These are phyloP conservation scores for Suillus hirtellus DNA, from an alignment of 768 basidiomycete genomes.

Conservation along the genomic window DNA sequence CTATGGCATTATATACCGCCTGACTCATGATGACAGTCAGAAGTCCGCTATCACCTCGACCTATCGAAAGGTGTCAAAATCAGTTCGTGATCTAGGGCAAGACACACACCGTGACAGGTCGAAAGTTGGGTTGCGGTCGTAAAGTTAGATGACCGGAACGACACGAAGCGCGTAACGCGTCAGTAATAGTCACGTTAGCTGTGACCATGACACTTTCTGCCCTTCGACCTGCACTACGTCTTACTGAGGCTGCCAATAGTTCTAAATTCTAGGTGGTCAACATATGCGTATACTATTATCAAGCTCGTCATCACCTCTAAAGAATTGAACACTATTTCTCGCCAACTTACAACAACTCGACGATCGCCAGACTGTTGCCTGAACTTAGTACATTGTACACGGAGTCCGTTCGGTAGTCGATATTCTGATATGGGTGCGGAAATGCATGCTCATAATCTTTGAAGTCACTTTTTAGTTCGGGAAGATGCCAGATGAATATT, in stretches of 20 bases:
- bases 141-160: too few relatives aligned
- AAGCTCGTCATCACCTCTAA: background rate
- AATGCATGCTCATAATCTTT: background rate
- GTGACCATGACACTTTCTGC: background rate
- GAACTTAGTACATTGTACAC: background rate
- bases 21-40: too few relatives aligned
- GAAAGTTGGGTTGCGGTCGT: too few relatives aligned
- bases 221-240: background rate
- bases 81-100: too few relatives aligned
- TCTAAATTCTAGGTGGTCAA: background rate
- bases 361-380: background rate
- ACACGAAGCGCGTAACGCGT: background rate
- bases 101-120: background rate
- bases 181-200: background rate
- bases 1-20: too few relatives aligned
- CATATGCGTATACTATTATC: background rate
- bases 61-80: too few relatives aligned
- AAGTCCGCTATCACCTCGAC: too few relatives aligned
- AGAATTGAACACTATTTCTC: background rate
- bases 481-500: slow-evolving; percentile 18
- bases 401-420: slow-evolving; percentile 1
- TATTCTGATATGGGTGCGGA: background rate
- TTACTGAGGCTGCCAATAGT: background rate
- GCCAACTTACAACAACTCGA: background rate
- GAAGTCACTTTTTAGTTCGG: background rate